phyloP scores from a whole-genome alignment of 352 stramenopile species.

The Stephanocyclus meneghinianus region DNA sequence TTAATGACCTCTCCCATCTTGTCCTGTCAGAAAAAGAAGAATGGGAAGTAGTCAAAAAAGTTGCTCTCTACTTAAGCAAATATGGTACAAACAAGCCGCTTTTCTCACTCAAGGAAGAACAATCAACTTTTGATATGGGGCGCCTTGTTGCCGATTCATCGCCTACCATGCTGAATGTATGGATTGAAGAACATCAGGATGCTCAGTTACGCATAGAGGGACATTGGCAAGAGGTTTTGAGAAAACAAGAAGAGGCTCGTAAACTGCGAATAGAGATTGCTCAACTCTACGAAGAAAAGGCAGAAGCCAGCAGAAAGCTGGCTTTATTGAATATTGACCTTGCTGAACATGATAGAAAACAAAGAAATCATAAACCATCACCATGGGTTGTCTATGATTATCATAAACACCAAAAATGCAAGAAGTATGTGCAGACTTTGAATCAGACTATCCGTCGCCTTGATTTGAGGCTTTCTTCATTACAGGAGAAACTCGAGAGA shows the following conservation, averaged over 20 bases:
- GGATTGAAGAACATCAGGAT: constrained; percentile 41
- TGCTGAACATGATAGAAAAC: constrained; percentile 29
- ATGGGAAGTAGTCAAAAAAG: constrained; percentile 28
- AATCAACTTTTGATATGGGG: constrained; percentile 39
- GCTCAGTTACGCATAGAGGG: constrained; percentile 28
- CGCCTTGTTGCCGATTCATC: constrained; percentile 22
- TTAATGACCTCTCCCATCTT: constrained; percentile 46
- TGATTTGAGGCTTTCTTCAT: constrained; percentile 24
- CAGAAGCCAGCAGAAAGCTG: constrained; percentile 28
- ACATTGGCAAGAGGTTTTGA: constrained; percentile 49
- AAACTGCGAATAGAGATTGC: constrained; percentile 30
- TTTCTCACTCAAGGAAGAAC: constrained; percentile 52
- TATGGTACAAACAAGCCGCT: constrained; percentile 29
- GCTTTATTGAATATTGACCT: constrained; percentile 22
- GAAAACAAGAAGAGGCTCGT: constrained; percentile 37
- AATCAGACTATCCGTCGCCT: constrained; percentile 6
- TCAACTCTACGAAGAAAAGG: constrained; percentile 13
- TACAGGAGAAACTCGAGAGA: constrained; percentile 15
- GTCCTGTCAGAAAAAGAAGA: constrained; percentile 44
- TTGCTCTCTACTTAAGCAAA: constrained; percentile 38
- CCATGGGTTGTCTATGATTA: constrained; percentile 5
- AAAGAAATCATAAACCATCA: not conserved
- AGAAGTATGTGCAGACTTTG: constrained; percentile 6
- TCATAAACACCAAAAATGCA: constrained; percentile 3
- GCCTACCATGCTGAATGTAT: constrained; percentile 31